Conservation (phyloP, 257 asterid genomes). For the Solanum verrucosum region DNA sequence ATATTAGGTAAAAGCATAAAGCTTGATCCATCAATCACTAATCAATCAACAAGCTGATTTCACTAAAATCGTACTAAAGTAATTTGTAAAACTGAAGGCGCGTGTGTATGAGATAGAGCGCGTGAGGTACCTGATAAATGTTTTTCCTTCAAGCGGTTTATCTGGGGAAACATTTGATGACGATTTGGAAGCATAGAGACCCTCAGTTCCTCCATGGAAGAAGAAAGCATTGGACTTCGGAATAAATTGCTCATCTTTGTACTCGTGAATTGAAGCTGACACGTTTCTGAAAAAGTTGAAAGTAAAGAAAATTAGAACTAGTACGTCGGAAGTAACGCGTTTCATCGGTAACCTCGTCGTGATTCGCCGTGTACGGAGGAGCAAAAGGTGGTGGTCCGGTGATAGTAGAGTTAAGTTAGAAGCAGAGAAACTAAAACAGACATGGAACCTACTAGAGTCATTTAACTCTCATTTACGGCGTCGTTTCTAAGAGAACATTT, state of each 20-base stretch:
- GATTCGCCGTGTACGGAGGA: not conserved
- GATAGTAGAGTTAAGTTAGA: not conserved
- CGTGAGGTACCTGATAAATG: constrained; percentile 15
- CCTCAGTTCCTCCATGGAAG: constrained; percentile 26
- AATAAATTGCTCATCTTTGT: constrained; percentile 14
- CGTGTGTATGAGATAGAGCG: not conserved
- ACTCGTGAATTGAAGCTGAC: constrained; percentile 23
- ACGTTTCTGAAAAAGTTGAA: not conserved
- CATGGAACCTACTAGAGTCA: not conserved
- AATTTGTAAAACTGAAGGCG: not conserved
- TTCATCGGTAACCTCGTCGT: not conserved
- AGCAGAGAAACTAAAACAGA: not conserved
- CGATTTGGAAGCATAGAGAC: constrained; percentile 14
- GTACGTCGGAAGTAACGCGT: not conserved
- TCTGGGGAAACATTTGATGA: not conserved
- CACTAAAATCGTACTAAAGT: not conserved
- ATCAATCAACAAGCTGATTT: not conserved
- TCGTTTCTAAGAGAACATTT: not conserved
- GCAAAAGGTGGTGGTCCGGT: not conserved
- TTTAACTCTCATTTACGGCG: not conserved
- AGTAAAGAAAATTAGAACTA: not conserved
- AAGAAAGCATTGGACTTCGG: constrained; percentile 27
- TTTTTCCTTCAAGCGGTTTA: constrained; percentile 10
- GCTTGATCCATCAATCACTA: not conserved
- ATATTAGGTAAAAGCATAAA: not conserved